Percentiles rank a stretch among this genome's conserved stretches.
phyloP scores from a whole-genome alignment of 2,329 filamentous ascomycete genomes.

The Aspergillus fijiensis region DNA sequence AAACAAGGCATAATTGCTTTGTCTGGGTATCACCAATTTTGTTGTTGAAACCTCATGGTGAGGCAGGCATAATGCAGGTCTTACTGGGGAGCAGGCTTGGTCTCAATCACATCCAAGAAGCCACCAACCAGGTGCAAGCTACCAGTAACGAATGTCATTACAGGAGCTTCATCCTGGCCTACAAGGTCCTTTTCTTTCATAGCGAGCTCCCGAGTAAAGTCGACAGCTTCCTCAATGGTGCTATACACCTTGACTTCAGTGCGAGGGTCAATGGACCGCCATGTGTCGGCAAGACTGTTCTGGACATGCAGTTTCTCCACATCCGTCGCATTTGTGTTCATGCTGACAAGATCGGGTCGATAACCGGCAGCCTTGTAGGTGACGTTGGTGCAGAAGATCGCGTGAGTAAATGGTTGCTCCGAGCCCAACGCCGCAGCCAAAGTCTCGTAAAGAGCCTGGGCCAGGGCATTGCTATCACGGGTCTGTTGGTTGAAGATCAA shows the following conservation, averaged over 20 bases:
- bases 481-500: constrained; percentile 94
- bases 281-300: constrained; percentile 60
- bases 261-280: constrained; percentile 56
- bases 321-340: constrained; percentile 60
- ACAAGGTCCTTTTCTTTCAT: constrained; percentile 31
- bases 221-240: constrained; percentile 71
- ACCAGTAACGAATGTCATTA: constrained; percentile 73
- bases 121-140: constrained; percentile 83
- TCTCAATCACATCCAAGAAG: constrained; percentile 69
- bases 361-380: constrained; percentile 63
- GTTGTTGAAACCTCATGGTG: constrained; percentile 22
- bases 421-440: constrained; percentile 46
- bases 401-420: constrained; percentile 63
- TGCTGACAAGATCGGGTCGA: constrained; percentile 61
- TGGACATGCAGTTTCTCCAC: constrained; percentile 65
- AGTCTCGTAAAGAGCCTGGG: constrained; percentile 61
- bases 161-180: constrained; percentile 41
- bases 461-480: constrained; percentile 67
- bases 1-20: constrained; percentile 11
- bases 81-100: constrained; percentile 28
- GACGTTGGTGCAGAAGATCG: constrained; percentile 78
- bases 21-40: constrained; percentile 16
- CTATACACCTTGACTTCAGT: constrained; percentile 57
- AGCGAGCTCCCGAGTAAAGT: constrained; percentile 52
- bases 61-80: constrained; percentile 9